Base-by-base conservation (phyloP, 2,329 filamentous ascomycete species). In the Fusarium papillatum region DNA sequence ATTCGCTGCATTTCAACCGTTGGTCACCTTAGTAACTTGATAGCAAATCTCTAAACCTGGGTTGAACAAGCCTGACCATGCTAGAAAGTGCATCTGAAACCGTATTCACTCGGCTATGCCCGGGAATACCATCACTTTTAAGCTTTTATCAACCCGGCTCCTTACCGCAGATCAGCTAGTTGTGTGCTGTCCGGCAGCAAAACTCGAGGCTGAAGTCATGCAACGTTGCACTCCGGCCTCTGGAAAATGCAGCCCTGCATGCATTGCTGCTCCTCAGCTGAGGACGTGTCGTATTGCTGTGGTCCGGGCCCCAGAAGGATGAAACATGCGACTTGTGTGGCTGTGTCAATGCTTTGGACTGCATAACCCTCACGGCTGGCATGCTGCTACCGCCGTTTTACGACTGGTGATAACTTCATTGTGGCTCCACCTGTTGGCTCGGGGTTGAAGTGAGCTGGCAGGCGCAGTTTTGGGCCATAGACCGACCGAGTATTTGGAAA, bases 251-350 rank as follows among this genome's bases (percentile, higher is more conserved):
- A 17, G 10, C 2, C 22, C 26, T 7, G 9, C 17, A 24, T 36
- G 5, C 6, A 22, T 55, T 2, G 5, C 14, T 43, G 3, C 31
- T 57, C 36, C 22, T 14, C 3, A n/a, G 41, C 16, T 5, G n/a
- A 14, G 41, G 31, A 59, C 68, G 64, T 70, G 64, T 48, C 64
- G 26, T n/a, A 14, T 55, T 55, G 19, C 9, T 55, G 26, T 46
- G 43, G 57, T 7, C 7, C 46, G n/a, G 31, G 39, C 16, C 22
- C 22, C 5, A 16, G 36, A 57, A 62, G 55, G 55, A 53, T 68
- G 46, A 70, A 67, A 67, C 68, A 68, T 61, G 26, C 68, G 46
- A 48, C 36, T 38, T n/a, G 3, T 16, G 57, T 14, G 59, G 68
- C 55, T 62, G 46, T 67, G 64, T n/a, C 22, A 36, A 48, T 43